Evolutionary conservation across 768 basidiomycete species (phyloP).

Genomic region (Hericium rajendrae): DNA sequence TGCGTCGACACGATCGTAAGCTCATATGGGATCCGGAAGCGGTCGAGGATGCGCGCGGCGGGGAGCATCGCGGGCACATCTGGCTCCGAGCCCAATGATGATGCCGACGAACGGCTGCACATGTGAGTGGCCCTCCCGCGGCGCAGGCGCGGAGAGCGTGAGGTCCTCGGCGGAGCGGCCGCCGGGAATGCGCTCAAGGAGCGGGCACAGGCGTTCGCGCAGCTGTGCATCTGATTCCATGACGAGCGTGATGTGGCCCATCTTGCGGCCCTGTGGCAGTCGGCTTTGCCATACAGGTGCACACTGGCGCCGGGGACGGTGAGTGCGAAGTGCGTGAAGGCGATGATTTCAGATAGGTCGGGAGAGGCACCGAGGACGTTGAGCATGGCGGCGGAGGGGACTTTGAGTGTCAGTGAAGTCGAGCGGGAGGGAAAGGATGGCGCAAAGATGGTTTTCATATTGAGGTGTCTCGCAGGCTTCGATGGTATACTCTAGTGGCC

Average conservation of each 20-base stretch:
- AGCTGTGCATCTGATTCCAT: constrained; percentile 74
- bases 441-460: constrained; percentile 94
- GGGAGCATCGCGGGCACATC: constrained; percentile 92
- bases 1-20: constrained; percentile 95
- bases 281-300: constrained; percentile 93
- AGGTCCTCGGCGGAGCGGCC: constrained; percentile 33
- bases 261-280: constrained; percentile 86
- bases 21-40: constrained; percentile 81
- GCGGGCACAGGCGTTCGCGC: constrained; percentile 54
- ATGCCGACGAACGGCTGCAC: constrained; percentile 75
- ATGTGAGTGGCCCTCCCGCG: constrained; percentile 48
- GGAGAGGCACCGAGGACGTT: constrained; percentile 86
- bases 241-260: constrained; percentile 93
- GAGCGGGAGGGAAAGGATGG: constrained; percentile 82
- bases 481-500: constrained; percentile 85
- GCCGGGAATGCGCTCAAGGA: constrained; percentile 58
- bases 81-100: constrained; percentile 98
- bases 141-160: constrained; percentile 37
- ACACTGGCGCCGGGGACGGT: constrained; percentile 64
- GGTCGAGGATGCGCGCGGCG: constrained; percentile 73
- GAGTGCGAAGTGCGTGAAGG: constrained; percentile 51
- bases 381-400: constrained; percentile 84
- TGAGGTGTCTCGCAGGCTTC: constrained; percentile 96
- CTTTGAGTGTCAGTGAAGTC: constrained; percentile 82
- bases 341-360: constrained; percentile 48